These are phyloP conservation scores for Trichoderma semiorbis DNA, from an alignment of 2,329 filamentous ascomycete species.

Conservation along the genomic window DNA sequence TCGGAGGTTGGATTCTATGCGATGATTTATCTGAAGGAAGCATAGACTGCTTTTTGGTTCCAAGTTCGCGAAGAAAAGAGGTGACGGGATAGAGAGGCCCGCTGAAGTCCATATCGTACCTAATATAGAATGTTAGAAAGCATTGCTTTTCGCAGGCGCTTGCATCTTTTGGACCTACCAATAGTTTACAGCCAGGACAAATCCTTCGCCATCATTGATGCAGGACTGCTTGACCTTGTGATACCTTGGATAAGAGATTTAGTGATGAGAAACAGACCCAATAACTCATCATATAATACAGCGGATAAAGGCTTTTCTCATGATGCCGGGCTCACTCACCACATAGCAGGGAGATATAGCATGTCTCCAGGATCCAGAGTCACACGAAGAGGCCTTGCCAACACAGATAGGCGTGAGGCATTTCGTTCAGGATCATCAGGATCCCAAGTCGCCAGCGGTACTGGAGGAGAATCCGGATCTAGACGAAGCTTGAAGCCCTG, in stretches of 20 bases:
- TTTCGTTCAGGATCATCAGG: constrained; percentile 55
- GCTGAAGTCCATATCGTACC: constrained; percentile 77
- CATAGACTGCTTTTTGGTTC: not conserved
- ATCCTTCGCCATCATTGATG: constrained; percentile 63
- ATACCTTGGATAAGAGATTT: constrained; percentile 46
- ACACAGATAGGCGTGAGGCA: constrained; percentile 55
- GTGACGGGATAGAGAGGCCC: constrained; percentile 63
- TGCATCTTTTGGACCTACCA: constrained; percentile 51
- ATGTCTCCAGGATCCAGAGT: constrained; percentile 72
- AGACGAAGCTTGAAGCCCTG: constrained; percentile 30
- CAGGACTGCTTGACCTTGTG: constrained; percentile 77
- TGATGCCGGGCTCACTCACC: constrained; percentile 46
- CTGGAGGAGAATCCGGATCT: constrained; percentile 35
- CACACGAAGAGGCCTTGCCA: constrained; percentile 61
- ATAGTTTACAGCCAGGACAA: constrained; percentile 78
- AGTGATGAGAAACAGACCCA: not conserved
- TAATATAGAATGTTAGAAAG: constrained; percentile 29
- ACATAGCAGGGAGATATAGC: constrained; percentile 77
- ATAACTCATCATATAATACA: not conserved
- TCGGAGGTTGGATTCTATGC: not conserved
- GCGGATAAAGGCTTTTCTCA: not conserved
- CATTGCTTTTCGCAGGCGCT: not conserved
- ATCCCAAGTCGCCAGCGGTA: constrained; percentile 74
- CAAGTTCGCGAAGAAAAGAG: constrained; percentile 49
- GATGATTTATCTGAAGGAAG: not conserved